phyloP scores from a whole-genome alignment of 2,329 filamentous ascomycete species.

The Escovopsis sp. region DNA sequence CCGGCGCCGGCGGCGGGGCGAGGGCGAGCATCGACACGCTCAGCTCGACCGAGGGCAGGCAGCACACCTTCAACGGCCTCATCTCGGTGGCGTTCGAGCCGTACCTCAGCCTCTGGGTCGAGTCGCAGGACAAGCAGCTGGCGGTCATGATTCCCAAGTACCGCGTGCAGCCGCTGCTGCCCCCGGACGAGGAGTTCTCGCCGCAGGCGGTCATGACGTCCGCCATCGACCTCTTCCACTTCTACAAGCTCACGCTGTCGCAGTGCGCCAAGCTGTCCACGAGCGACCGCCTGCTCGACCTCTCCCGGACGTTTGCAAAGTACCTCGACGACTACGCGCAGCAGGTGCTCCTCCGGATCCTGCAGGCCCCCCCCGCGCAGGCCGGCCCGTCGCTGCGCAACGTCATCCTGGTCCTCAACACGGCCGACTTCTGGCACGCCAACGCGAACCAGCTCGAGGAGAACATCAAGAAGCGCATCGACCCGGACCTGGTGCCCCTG shows the following conservation, averaged over 20 bases:
- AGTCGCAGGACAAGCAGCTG: constrained; percentile 84
- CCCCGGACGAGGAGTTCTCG: constrained; percentile 82
- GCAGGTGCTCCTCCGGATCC: constrained; percentile 66
- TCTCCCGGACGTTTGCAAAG: constrained; percentile 74
- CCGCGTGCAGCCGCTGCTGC: constrained; percentile 63
- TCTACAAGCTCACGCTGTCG: constrained; percentile 82
- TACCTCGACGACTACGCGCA: constrained; percentile 94
- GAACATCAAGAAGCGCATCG: constrained; percentile 82
- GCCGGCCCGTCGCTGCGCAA: constrained; percentile 51
- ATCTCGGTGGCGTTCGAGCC: constrained; percentile 97
- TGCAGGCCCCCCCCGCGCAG: constrained; percentile 24
- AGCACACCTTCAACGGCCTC: constrained; percentile 69
- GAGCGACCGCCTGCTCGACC: constrained; percentile 68
- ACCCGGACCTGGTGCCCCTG: constrained; percentile 55
- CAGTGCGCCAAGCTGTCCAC: constrained; percentile 96
- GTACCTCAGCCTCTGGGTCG: constrained; percentile 92
- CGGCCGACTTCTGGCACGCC: constrained; percentile 90
- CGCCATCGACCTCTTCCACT: constrained; percentile 92
- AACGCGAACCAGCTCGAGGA: constrained; percentile 91
- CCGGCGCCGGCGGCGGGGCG: constrained; percentile 25
- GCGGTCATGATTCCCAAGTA: constrained; percentile 77
- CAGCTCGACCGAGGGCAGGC: constrained; percentile 58
- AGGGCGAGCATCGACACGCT: constrained; percentile 83
- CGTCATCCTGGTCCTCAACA: constrained; percentile 78
- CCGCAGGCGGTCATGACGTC: constrained; percentile 80